Conservation (phyloP, 208 protist genomes). For the Trypanosoma avium region DNA sequence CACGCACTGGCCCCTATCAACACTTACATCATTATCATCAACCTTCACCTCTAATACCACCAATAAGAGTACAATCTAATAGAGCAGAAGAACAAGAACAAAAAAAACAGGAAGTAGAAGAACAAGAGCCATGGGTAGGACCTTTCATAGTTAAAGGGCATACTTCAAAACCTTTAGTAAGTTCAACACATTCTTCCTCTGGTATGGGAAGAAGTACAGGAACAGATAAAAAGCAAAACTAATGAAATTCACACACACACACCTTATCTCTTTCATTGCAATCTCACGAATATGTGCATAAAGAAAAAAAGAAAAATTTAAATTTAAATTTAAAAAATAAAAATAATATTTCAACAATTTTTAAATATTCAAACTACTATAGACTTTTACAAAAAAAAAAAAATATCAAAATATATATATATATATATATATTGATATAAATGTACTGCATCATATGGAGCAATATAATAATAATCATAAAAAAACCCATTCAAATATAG, state of each 20-base stretch:
- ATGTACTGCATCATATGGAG: too few species aligned
- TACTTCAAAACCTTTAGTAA: constrained; percentile 69
- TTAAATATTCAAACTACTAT: too few species aligned
- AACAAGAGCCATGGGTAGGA: constrained; percentile 29
- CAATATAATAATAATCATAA: too few species aligned
- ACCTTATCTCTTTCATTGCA: background rate
- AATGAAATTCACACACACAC: background rate
- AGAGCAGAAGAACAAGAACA: background rate
- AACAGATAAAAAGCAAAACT: background rate
- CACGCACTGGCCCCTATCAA: constrained; percentile 43
- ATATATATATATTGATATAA: too few species aligned
- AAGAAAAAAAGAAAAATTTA: too few species aligned
- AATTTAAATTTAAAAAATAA: too few species aligned
- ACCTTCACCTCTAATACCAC: background rate
- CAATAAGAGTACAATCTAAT: too few species aligned
- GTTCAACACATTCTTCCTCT: background rate
- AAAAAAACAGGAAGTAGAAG: background rate
- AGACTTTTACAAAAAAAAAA: too few species aligned
- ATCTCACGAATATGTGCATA: background rate
- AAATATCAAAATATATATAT: too few species aligned
- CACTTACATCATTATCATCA: constrained; percentile 58
- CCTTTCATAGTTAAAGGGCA: constrained; percentile 61
- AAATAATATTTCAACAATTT: too few species aligned
- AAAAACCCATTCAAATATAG: too few species aligned
- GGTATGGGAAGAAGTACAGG: background rate